Evolutionary conservation across 768 basidiomycete genomes (phyloP).

Genomic region (Tricholoma hemisulphureum): DNA sequence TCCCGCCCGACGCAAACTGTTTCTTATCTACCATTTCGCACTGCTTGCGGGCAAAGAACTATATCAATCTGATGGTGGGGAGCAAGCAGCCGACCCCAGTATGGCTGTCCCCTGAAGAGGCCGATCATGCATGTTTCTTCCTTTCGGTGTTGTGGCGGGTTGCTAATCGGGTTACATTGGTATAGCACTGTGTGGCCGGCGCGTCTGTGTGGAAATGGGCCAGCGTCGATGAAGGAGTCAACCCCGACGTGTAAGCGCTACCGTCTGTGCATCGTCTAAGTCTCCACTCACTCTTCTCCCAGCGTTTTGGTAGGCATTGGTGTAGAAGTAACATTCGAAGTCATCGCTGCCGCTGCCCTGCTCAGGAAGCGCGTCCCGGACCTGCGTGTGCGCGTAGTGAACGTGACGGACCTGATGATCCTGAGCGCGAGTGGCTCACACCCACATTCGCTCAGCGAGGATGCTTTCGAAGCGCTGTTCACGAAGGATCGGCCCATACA

Average conservation of each 20-base stretch:
- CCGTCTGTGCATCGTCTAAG: neutral
- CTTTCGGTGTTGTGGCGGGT: neutral
- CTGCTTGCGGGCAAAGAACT: constrained; percentile 80
- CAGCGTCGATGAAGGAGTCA: constrained; percentile 66
- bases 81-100: constrained; percentile 81
- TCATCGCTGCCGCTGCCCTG: constrained; percentile 80
- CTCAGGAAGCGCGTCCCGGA: constrained; percentile 67
- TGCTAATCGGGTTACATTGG: constrained; percentile 5
- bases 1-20: constrained; percentile 90
- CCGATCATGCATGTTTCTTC: constrained; percentile 48
- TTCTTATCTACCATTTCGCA: constrained; percentile 82
- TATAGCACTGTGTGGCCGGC: constrained; percentile 80
- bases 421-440: constrained; percentile 67
- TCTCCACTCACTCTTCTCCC: neutral
- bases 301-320: constrained; percentile 85
- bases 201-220: constrained; percentile 86
- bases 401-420: constrained; percentile 88
- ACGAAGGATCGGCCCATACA: constrained; percentile 66
- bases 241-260: constrained; percentile 68
- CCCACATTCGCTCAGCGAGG: constrained; percentile 67
- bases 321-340: constrained; percentile 85
- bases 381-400: constrained; percentile 82
- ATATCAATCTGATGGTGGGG: constrained; percentile 85
- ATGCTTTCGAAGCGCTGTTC: constrained; percentile 69
- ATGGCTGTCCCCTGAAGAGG: constrained; percentile 78